Evolutionary conservation across 2,329 filamentous ascomycete genomes (phyloP).

Genomic region (Tolypocladium tropicale): DNA sequence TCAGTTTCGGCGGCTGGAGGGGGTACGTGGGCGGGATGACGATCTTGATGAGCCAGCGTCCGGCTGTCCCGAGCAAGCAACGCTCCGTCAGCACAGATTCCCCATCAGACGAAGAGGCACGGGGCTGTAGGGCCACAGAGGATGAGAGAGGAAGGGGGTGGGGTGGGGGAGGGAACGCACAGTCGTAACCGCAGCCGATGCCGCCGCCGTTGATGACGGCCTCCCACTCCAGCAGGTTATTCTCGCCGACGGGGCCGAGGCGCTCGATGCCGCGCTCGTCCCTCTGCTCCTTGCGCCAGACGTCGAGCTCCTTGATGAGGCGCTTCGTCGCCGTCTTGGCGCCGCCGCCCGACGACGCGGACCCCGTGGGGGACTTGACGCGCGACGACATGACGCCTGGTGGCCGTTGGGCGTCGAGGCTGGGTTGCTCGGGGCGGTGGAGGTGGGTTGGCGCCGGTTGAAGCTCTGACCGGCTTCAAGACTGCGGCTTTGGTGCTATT

Average conservation of each 20-base stretch:
- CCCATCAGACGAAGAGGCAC: not conserved
- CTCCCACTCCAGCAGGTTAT: conserved; percentile 48
- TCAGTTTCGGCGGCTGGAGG: conserved; percentile 62
- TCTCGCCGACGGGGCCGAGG: conserved; percentile 42
- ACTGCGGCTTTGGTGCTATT: not conserved
- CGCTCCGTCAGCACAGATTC: not conserved
- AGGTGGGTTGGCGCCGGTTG: not conserved
- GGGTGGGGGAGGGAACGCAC: conserved; percentile 27
- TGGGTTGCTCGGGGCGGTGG: not conserved
- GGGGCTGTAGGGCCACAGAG: too few species aligned
- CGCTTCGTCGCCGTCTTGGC: conserved; percentile 42
- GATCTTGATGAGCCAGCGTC: conserved; percentile 77
- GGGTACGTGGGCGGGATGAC: conserved; percentile 71
- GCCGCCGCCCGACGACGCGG: conserved; percentile 10
- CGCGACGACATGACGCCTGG: conserved; percentile 3
- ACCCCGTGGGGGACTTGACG: conserved; percentile 8
- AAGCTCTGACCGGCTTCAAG: not conserved
- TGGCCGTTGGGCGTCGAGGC: not conserved
- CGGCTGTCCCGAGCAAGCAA: conserved; percentile 37
- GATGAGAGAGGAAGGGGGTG: not conserved
- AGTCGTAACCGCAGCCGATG: conserved; percentile 45
- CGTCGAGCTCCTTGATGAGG: conserved; percentile 47
- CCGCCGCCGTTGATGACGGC: conserved; percentile 50
- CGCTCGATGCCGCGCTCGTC: conserved; percentile 47
- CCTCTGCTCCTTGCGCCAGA: conserved; percentile 37